These are phyloP conservation scores for Fraxinus excelsior DNA, from an alignment of 257 asterid genomes.

Conservation along the genomic window DNA sequence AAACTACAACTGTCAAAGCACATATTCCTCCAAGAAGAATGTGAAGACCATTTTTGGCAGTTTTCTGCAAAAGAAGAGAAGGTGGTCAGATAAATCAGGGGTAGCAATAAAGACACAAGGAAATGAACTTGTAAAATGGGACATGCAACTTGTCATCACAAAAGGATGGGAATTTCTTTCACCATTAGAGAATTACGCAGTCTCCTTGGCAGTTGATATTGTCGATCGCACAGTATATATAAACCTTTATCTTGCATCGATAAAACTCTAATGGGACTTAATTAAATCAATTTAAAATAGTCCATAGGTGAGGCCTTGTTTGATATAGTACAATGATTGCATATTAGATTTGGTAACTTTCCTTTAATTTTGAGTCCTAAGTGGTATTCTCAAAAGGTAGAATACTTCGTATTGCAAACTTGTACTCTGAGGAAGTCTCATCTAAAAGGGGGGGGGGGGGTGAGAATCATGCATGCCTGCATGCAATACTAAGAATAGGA, in stretches of 20 bases:
- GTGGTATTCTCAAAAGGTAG: background rate
- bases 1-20: conserved; percentile 82
- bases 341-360: background rate
- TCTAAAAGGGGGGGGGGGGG: too few species aligned
- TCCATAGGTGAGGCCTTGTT: background rate
- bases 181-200: background rate
- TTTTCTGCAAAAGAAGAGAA: conserved; percentile 52
- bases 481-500: background rate
- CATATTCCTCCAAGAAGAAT: conserved; percentile 94
- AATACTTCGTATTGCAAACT: background rate
- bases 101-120: conserved; percentile 9
- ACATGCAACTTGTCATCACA: conserved; percentile 9
- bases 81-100: conserved; percentile 16
- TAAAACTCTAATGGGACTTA: background rate
- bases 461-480: too few species aligned
- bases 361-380: background rate
- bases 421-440: background rate
- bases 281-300: background rate
- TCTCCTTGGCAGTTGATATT: background rate
- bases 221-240: background rate
- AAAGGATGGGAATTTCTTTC: conserved; percentile 11
- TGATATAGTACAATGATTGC: background rate
- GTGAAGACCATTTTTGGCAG: conserved; percentile 88
- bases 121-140: conserved; percentile 7
- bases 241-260: background rate